These are phyloP conservation scores for Micromonas pusilla DNA, from an alignment of 139 green algal species.

Conservation along the genomic window DNA sequence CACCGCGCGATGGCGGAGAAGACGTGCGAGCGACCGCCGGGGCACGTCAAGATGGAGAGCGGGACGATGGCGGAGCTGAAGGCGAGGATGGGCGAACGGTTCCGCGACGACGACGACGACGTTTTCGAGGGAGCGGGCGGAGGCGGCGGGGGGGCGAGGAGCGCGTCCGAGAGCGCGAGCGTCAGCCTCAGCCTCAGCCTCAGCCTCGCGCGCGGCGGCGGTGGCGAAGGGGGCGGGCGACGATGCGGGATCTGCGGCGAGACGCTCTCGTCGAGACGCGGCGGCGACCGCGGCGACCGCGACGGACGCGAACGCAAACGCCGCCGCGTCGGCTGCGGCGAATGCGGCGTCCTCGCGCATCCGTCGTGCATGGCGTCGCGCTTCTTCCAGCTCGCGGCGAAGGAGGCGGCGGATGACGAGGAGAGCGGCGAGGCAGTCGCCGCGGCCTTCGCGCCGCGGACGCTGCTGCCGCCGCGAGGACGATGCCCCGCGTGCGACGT, in stretches of 20 bases:
- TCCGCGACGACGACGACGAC: background rate
- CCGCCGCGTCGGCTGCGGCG: background rate
- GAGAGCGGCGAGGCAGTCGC: background rate
- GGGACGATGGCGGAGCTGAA: background rate
- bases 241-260: conserved; percentile 2
- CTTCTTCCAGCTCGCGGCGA: background rate
- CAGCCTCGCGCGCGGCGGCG: background rate
- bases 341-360: background rate
- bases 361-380: background rate
- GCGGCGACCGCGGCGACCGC: background rate
- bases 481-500: background rate
- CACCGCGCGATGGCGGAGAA: background rate
- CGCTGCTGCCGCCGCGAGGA: background rate
- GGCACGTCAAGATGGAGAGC: background rate
- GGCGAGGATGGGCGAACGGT: background rate
- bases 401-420: background rate
- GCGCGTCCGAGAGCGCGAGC: too few species aligned
- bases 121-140: too few species aligned
- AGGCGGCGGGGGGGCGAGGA: too few species aligned
- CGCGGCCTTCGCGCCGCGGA: background rate
- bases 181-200: too few species aligned
- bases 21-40: background rate
- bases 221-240: background rate
- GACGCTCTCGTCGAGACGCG: too few species aligned
- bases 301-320: background rate